Evolutionary conservation across 176 grass and related monocot species (phyloP), one percentile per base, ranked within the genome.

Genomic region (Paspalum notatum): DNA sequence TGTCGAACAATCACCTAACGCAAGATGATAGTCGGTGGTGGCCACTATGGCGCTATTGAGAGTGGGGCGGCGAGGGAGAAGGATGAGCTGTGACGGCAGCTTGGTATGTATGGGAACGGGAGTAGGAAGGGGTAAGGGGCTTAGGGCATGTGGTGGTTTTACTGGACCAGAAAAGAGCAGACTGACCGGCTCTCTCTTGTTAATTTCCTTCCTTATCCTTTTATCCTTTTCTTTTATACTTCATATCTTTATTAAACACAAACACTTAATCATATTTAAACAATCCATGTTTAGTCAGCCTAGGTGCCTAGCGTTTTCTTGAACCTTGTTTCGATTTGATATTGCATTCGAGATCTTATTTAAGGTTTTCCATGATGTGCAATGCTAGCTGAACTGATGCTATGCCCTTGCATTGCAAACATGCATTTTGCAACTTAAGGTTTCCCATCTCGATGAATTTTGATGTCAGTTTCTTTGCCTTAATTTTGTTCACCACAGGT

Each of bases 401-500:
- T 6, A 74, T 80, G 7, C 7, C 14, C 20, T 60, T 69, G 22
- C 45, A 51, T 68, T 58, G 18, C 14, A 53, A 79, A 41, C 5
- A 53, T 60, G 17, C 40, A 22, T 69, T 53, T 45, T 79, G 38
- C 40, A 44, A 53, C 26, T 42, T 58, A 51, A 56, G 25, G 1
- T 18, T 48, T 68, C 12, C 5, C 14, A 54, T 72, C 8, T 91
- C 14, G 18, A 47, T 60, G 6, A 48, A 41, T 67, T 73, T 22
- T 63, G 47, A 62, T 67, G 68, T 85, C 43, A 75, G 5, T 8
- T 80, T 52, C 17, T 57, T 83, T 0, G 52, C 49, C 17, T 52
- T 79, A n/a, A 15, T 53, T 62, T 85, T 88, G 0, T 59, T 76
- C 9, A 62, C 66, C 77, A 45, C 77, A 94, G 91, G 85, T 91